Base-by-base conservation (phyloP, 306 rosid genomes). In the Fragaria vesca region DNA sequence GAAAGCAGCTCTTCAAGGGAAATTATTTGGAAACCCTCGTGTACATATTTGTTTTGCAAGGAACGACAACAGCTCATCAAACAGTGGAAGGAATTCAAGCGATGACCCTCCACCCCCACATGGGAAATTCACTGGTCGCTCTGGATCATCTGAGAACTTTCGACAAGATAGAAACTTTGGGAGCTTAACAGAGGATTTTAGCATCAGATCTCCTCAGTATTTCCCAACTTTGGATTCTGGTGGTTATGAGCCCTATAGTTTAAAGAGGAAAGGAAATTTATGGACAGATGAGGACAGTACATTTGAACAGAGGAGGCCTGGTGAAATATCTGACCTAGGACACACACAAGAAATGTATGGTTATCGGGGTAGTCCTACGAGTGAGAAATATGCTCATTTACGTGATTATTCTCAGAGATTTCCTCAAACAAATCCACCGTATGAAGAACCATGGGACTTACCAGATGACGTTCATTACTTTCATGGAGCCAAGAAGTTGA, bases 21-120 rank as follows among this genome's bases (percentile, higher is more conserved):
- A 91, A 77, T 83, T 95, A 74, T 95, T 95, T 86, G 98, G 98
- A 80, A 95, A 93, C 83, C 97, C 98, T 8, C 96, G 94, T 61
- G 93, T 95, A 38, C 96, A 91, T 87, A 95, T 95, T 79, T 90
- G 97, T 81, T 95, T 93, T 87, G 99, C 99, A 3, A 95, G 88
- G 90, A 93, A 85, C 82, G 98, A 95, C 63, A 55, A 89, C 77
- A 91, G 97, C 69, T 86, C 97, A 77, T 85, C 95, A 52, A 76
- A 82, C 78, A 79, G 86, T 47, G 98, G 91, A 76, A 95, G 88
- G 87, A 87, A 81, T 87, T 87, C 90, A 51, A 61, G 68, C 26
- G 87, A 86, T 85, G 85, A 62, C 43, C 85, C 97, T 15, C 85
- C 82, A 30, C 88, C 98, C 43, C 93, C 92, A 73, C 76, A 72